Percentiles rank a stretch among this genome's conserved stretches.
phyloP scores from a whole-genome alignment of 1,284 basidiomycete genomes.

The Rhodotorula sp. region DNA sequence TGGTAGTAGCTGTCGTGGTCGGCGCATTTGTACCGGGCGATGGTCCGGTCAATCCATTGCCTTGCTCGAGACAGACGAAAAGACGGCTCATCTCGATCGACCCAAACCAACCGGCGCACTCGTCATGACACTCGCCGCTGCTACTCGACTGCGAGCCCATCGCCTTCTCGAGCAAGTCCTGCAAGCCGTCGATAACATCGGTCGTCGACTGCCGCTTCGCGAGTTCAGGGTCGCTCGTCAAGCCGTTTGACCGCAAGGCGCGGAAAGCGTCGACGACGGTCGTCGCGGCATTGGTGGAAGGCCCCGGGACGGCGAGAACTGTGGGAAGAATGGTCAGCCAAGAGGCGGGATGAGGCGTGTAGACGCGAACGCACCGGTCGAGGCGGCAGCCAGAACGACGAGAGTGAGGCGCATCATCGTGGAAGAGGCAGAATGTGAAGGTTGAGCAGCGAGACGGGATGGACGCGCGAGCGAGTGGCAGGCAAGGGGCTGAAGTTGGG shows the following conservation, averaged over 20 bases:
- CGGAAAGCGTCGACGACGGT: constrained; percentile 1
- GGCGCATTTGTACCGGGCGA: no score
- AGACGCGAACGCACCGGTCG: not conserved
- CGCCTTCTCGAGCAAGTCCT: not conserved
- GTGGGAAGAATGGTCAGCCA: not conserved
- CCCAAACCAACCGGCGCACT: not conserved
- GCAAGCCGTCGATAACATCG: not conserved
- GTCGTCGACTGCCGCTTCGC: not conserved
- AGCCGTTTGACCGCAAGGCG: not conserved
- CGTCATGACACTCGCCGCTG: not conserved
- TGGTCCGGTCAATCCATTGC: no score
- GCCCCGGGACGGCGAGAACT: not conserved
- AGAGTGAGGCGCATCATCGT: not conserved
- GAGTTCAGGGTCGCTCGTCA: not conserved
- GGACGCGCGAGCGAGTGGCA: no score
- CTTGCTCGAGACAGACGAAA: not conserved
- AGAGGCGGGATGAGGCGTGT: not conserved
- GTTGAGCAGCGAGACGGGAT: not conserved
- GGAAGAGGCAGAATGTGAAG: not conserved
- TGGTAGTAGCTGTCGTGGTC: no score
- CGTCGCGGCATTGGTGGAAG: not conserved
- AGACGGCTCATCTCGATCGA: not conserved
- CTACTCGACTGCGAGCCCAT: no score
- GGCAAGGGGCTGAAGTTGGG: no score
- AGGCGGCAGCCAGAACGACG: not conserved